These are phyloP conservation scores for Tanacetum coccineum DNA, from an alignment of 129 eudicot species.

Conservation along the genomic window DNA sequence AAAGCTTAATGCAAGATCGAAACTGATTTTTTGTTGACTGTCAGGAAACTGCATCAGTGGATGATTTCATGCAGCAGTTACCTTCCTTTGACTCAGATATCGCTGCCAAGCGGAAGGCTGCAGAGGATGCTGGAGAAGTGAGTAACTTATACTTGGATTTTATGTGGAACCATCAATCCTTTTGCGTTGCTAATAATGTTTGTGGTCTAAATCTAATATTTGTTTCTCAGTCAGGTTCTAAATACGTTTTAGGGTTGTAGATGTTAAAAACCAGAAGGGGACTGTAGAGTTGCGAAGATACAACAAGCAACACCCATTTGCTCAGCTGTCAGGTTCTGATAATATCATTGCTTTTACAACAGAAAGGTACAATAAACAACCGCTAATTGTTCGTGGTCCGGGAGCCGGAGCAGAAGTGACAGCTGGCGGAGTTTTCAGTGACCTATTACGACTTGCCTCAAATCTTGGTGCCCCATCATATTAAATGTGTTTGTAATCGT, in stretches of 20 bases:
- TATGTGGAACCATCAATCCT: background rate
- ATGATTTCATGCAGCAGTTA: conserved; percentile 76
- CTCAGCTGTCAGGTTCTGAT: conserved; percentile 97
- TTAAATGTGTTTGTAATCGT: conserved; percentile 15
- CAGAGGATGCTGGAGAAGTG: conserved; percentile 89
- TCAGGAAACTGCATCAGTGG: conserved; percentile 72
- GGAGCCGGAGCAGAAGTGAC: conserved; percentile 99
- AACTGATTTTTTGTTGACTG: conserved; percentile 12
- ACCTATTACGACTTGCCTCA: conserved; percentile 86
- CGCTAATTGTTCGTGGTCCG: conserved; percentile 92
- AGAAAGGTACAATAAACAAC: conserved; percentile 83
- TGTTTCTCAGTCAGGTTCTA: conserved; percentile 48
- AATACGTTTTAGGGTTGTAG: conserved; percentile 98
- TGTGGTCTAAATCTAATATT: conserved; percentile 8
- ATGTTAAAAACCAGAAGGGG: conserved; percentile 70
- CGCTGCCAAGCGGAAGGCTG: conserved; percentile 57
- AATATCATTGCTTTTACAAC: conserved; percentile 93
- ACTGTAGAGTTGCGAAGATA: conserved; percentile 69
- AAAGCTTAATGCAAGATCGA: background rate
- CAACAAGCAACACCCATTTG: conserved; percentile 89
- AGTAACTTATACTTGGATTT: conserved; percentile 30
- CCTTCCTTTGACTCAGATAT: conserved; percentile 75
- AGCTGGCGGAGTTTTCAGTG: conserved; percentile 97
- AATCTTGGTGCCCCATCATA: conserved; percentile 97
- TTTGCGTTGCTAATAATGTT: background rate